Evolutionary conservation across 179 eudicot genomes (phyloP).

Genomic region (Sideroxylon spinosum): DNA sequence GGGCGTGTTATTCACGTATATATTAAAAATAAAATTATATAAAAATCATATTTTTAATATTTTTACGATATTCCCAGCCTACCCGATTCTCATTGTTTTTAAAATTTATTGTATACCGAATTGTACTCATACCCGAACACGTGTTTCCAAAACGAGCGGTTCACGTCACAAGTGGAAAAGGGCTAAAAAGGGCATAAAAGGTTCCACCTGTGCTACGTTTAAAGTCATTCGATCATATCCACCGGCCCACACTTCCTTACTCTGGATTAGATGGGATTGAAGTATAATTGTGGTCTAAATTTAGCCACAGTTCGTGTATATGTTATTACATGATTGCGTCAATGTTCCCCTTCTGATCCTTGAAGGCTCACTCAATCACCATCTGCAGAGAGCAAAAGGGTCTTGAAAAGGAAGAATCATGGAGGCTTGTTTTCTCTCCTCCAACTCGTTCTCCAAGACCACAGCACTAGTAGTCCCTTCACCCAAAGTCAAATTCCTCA

Average conservation of each 20-base stretch:
- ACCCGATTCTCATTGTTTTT: too few species aligned
- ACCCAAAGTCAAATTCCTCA: slow-evolving; percentile 28
- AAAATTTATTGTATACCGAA: too few species aligned
- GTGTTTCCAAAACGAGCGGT: too few species aligned
- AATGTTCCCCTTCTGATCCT: not conserved
- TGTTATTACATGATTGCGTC: not conserved
- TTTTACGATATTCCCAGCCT: too few species aligned
- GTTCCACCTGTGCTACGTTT: slow-evolving; percentile 18
- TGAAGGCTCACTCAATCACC: not conserved
- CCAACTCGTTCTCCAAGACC: slow-evolving; percentile 45
- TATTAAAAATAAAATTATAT: too few species aligned
- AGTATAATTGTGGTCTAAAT: slow-evolving; percentile 29
- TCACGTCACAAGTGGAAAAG: too few species aligned
- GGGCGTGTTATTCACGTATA: too few species aligned
- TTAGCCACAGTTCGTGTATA: slow-evolving; percentile 1
- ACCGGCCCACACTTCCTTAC: slow-evolving; percentile 27
- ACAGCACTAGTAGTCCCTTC: slow-evolving; percentile 31
- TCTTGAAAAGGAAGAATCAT: slow-evolving; percentile 20
- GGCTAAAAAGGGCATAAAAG: too few species aligned
- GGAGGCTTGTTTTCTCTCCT: slow-evolving; percentile 73
- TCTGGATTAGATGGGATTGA: slow-evolving; percentile 18
- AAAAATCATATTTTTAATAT: too few species aligned
- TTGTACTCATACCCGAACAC: too few species aligned
- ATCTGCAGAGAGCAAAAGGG: not conserved
- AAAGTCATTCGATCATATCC: slow-evolving; percentile 30